phyloP scores from a whole-genome alignment of 2,329 filamentous ascomycete genomes.

The Colletotrichum navitas region DNA sequence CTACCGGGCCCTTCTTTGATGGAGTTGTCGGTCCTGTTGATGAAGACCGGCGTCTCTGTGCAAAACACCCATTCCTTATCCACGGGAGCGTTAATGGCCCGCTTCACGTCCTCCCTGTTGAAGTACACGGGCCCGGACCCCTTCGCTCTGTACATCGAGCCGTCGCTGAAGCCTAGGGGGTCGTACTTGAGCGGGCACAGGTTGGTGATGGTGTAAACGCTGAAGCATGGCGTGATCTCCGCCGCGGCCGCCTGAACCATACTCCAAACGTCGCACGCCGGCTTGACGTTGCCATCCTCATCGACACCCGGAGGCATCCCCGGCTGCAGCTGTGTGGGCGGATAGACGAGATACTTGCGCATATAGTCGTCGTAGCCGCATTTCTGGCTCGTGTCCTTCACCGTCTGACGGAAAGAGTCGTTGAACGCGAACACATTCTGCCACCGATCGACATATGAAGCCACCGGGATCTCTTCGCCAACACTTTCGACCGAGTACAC shows the following conservation, averaged over 20 bases:
- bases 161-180: slow-evolving; percentile 76
- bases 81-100: slow-evolving; percentile 73
- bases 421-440: slow-evolving; percentile 73
- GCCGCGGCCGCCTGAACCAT: slow-evolving; percentile 66
- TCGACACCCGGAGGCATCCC: slow-evolving; percentile 58
- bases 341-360: slow-evolving; percentile 74
- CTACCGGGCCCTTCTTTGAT: slow-evolving; percentile 59
- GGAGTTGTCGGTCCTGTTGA: slow-evolving; percentile 60
- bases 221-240: slow-evolving; percentile 81
- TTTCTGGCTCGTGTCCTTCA: slow-evolving; percentile 64
- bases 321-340: slow-evolving; percentile 73
- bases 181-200: slow-evolving; percentile 80
- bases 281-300: slow-evolving; percentile 50
- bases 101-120: slow-evolving; percentile 77
- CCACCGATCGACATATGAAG: slow-evolving; percentile 73
- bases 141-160: slow-evolving; percentile 71
- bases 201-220: slow-evolving; percentile 79
- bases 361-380: slow-evolving; percentile 75
- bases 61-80: slow-evolving; percentile 47
- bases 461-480: slow-evolving; percentile 61
- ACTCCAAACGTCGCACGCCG: slow-evolving; percentile 68
- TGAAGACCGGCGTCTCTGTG: slow-evolving; percentile 62
- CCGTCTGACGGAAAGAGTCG: slow-evolving; percentile 64
- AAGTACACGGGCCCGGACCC: slow-evolving; percentile 75
- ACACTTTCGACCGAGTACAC: slow-evolving; percentile 66